These are phyloP conservation scores for Tolypocladium amazonense DNA, from an alignment of 2,329 filamentous ascomycete species.

Conservation along the genomic window DNA sequence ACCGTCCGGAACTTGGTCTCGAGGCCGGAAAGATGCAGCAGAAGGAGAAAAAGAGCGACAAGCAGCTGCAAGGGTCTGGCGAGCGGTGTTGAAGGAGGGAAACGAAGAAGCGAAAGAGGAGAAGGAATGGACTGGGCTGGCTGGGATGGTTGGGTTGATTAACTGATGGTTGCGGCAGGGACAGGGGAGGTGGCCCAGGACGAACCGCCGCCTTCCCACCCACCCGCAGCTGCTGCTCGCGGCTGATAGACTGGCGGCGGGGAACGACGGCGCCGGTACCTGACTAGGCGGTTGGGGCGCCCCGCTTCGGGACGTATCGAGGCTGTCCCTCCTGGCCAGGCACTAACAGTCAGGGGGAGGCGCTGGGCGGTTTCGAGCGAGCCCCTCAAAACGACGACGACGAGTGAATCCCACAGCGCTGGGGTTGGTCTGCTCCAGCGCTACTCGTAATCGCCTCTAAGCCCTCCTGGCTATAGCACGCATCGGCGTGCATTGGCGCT, in stretches of 20 bases:
- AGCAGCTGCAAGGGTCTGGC: neutral
- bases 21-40: neutral
- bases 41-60: neutral
- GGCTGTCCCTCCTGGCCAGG: neutral
- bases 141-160: neutral
- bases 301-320: neutral
- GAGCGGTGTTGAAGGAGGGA: constrained; percentile 1
- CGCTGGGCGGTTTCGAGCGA: neutral
- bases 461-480: neutral
- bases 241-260: neutral
- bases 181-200: neutral
- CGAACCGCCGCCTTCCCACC: neutral
- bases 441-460: neutral
- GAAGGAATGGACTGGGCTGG: neutral
- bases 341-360: neutral
- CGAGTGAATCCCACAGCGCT: neutral
- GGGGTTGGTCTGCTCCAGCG: neutral
- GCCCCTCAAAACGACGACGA: neutral
- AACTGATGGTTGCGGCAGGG: neutral
- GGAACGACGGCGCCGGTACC: neutral
- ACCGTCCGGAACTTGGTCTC: neutral
- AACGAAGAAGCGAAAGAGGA: neutral
- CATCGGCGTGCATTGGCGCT: neutral
- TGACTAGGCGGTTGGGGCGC: neutral
- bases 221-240: neutral